Percentiles rank a stretch among this genome's conserved stretches.
Conservation (phyloP, 257 asterid genomes). For the Scutellaria minor region DNA sequence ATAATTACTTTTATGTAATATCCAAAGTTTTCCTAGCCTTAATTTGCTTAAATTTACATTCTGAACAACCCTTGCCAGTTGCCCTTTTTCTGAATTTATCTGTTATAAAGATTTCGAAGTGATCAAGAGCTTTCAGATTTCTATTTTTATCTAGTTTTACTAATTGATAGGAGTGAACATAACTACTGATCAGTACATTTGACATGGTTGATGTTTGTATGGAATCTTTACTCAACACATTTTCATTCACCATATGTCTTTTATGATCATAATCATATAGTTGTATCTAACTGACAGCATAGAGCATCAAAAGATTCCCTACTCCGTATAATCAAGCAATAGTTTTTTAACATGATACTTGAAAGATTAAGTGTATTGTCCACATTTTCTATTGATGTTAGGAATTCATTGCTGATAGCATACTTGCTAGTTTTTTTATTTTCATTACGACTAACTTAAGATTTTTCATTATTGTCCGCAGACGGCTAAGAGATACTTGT, state of each 20-base stretch:
- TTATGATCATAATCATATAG: slow-evolving; percentile 27
- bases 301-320: background rate
- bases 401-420: slow-evolving; percentile 7
- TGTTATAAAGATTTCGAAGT: slow-evolving; percentile 8
- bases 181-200: slow-evolving; percentile 21
- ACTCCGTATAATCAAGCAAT: slow-evolving; percentile 11
- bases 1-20: background rate
- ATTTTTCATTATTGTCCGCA: slow-evolving; percentile 44
- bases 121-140: slow-evolving; percentile 14
- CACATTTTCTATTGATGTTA: slow-evolving; percentile 9
- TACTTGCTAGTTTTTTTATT: background rate
- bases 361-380: background rate
- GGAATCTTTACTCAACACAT: slow-evolving; percentile 1
- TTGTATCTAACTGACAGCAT: background rate
- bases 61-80: slow-evolving; percentile 20
- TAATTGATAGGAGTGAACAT: slow-evolving; percentile 21
- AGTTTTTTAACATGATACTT: background rate
- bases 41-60: slow-evolving; percentile 26
- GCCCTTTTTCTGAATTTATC: slow-evolving; percentile 13
- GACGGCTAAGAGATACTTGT: slow-evolving; percentile 93
- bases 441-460: slow-evolving; percentile 24
- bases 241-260: slow-evolving; percentile 3
- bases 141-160: slow-evolving; percentile 22
- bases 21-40: slow-evolving; percentile 10
- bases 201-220: slow-evolving; percentile 17